Conservation (phyloP, 768 basidiomycete species). For the Rickenella mellea region DNA sequence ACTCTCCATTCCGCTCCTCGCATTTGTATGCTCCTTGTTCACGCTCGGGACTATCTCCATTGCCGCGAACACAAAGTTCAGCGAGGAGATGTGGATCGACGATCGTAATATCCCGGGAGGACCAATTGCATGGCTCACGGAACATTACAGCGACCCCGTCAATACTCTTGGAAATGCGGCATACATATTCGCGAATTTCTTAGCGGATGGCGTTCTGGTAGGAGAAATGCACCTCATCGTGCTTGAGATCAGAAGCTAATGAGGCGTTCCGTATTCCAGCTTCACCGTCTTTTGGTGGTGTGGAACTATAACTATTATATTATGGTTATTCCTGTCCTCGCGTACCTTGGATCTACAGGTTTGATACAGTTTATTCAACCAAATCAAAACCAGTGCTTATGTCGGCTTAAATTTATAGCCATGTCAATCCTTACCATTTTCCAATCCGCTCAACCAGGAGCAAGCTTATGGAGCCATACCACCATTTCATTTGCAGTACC, state of each 20-base stretch:
- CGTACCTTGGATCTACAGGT: slow-evolving; percentile 17
- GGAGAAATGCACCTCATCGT: slow-evolving; percentile 16
- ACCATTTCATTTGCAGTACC: slow-evolving; percentile 28
- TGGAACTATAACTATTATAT: slow-evolving; percentile 13
- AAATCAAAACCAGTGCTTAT: not conserved
- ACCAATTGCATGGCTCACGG: slow-evolving; percentile 12
- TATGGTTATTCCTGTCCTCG: slow-evolving; percentile 13
- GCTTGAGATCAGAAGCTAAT: slow-evolving; percentile 10
- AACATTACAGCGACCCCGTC: slow-evolving; percentile 13
- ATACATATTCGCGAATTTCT: slow-evolving; percentile 12
- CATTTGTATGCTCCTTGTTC: slow-evolving; percentile 10
- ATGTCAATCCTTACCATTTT: slow-evolving; percentile 32
- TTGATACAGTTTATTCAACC: not conserved
- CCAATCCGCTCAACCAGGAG: slow-evolving; percentile 23
- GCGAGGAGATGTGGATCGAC: slow-evolving; percentile 20
- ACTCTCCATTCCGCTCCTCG: not conserved
- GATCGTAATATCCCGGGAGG: slow-evolving; percentile 17
- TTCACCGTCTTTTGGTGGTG: slow-evolving; percentile 17
- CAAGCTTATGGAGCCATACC: slow-evolving; percentile 2
- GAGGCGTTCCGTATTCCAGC: slow-evolving; percentile 6
- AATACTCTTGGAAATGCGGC: slow-evolving; percentile 16
- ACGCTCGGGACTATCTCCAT: slow-evolving; percentile 18
- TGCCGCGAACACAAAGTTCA: slow-evolving; percentile 16
- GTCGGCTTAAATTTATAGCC: slow-evolving; percentile 20
- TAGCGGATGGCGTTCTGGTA: slow-evolving; percentile 18